Base-by-base conservation (phyloP, 768 basidiomycete genomes). In the Termitomyces sp. region DNA sequence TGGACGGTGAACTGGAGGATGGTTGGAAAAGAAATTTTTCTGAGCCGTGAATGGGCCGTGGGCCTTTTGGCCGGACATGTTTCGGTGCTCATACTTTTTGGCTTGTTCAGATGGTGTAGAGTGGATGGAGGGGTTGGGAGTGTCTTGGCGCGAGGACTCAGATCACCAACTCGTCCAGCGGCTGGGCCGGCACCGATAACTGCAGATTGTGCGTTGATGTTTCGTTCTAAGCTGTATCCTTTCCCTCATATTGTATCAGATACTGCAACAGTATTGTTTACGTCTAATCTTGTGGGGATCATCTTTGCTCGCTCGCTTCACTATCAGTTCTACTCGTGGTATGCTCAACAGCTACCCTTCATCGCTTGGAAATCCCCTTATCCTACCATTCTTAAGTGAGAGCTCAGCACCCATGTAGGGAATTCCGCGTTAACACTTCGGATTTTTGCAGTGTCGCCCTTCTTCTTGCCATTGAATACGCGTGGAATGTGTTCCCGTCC, bases 1-100 rank as follows among this genome's bases (percentile, higher is more conserved):
- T 99, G 96, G 96, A 98, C 96, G 0, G 95, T 98, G 55, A 99
- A 98, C 68, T 99, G 97, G 97, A 83, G 94, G 44, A 89, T 96
- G 66, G 60, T 99, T 2, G 75, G 80, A 27, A 90, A 95, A 68
- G 75, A 82, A n/a, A 76, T 75, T 5, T 98, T 98, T 73, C 72
- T 92, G 46, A 87, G 84, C 58, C 68, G 72, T 3, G 68, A 66
- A 43, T 89, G 88, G 73, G 85, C 90, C 1, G 73, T 69, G 41
- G 72, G 75, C 0, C 75, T 99, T 16, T 73, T 98, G 17, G 58
- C 81, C 14, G 84, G 82, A 5, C 95, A 98, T 66, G 68, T 83
- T 11, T 70, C 72, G 0, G 73, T 77, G 4, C 74, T 98, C 37
- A 66, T 80, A 10, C 72, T 75, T 0, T 94, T 95, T 69, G 92